Evolutionary conservation across 2,329 filamentous ascomycete species (phyloP).

Genomic region (Colletotrichum zoysiae): DNA sequence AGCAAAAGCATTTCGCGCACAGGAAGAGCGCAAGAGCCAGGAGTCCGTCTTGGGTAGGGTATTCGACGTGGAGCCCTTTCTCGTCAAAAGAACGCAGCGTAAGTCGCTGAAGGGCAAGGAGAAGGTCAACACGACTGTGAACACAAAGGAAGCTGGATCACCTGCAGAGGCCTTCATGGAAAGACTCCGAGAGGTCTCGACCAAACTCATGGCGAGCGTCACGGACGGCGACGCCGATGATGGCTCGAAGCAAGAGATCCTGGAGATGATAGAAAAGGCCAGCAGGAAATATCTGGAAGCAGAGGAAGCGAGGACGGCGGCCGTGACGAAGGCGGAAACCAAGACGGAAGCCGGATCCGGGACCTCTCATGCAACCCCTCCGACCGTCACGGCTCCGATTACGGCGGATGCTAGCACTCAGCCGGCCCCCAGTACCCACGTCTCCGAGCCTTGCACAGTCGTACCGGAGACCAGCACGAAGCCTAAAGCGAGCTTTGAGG

Average conservation of each 20-base stretch:
- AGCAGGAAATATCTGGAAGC: conserved; percentile 63
- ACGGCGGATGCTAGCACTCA: background rate
- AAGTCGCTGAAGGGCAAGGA: conserved; percentile 42
- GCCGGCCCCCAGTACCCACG: background rate
- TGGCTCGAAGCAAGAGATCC: conserved; percentile 58
- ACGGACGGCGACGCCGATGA: conserved; percentile 49
- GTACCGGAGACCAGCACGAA: background rate
- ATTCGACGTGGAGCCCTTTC: conserved; percentile 62
- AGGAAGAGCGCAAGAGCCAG: conserved; percentile 67
- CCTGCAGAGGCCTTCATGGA: conserved; percentile 52
- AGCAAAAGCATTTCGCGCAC: conserved; percentile 61
- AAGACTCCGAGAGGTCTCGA: conserved; percentile 56
- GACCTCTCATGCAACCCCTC: conserved; percentile 12
- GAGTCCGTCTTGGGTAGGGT: conserved; percentile 66
- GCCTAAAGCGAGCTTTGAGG: conserved; percentile 7
- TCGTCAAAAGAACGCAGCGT: conserved; percentile 51
- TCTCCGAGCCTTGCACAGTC: background rate
- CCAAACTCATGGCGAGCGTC: conserved; percentile 57
- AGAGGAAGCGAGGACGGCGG: conserved; percentile 47
- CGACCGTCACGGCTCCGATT: background rate
- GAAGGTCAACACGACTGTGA: conserved; percentile 9
- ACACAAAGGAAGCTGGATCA: conserved; percentile 6
- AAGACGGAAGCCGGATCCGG: background rate
- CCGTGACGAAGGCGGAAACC: conserved; percentile 2
- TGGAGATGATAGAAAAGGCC: conserved; percentile 65